Evolutionary conservation across 1,139 yeast genomes (phyloP), one percentile per base, ranked within the genome.

Genomic region (Sugiyamaella japonica): DNA sequence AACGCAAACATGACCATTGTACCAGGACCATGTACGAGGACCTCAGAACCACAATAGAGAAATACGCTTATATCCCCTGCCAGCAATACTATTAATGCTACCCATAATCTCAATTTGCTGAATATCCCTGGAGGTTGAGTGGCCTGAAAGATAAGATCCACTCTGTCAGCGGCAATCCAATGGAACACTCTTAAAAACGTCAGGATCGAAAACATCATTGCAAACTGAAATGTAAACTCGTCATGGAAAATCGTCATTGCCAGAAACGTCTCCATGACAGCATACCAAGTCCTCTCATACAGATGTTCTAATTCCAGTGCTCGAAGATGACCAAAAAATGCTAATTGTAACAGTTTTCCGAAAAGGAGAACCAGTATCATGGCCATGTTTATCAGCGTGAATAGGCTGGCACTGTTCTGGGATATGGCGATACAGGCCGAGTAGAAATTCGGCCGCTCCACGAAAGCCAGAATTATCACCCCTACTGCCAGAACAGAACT

Each of bases 221-320:
- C 61, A 69, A 76, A 67, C 36, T 84, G 71, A 23, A 85, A 67
- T 58, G 81, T 81, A 57, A 80, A 79, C 58, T 82, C 86, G 52
- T 76, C 79, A 38, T 76, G 71, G 73, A 82, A 81, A 65, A 79
- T 79, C 2, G 90, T 81, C 53, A 86, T 73, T 44, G 86, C 82
- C 68, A 89, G 75, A 48, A 89, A 71, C 47, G 86, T 75, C 63
- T 82, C 86, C 47, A 89, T 76, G 16, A 88, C 70, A 0, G 95
- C 86, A 58, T 83, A 77, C 72, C 86, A 80, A 10, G 83, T 72
- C 53, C 82, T 73, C 62, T 89, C 95, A 59, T 85, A 78, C 20
- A 91, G 73, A 66, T 86, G 90, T 63, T 91, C 96, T 48, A 80
- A 72, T 67, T 93, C 99, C 46, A 88, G 76, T 31, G 84, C 73